Percentiles rank a stretch among this genome's conserved stretches.
phyloP scores from a whole-genome alignment of 192 early-diverging fungal genomes.

The Anaeromyces robustus region DNA sequence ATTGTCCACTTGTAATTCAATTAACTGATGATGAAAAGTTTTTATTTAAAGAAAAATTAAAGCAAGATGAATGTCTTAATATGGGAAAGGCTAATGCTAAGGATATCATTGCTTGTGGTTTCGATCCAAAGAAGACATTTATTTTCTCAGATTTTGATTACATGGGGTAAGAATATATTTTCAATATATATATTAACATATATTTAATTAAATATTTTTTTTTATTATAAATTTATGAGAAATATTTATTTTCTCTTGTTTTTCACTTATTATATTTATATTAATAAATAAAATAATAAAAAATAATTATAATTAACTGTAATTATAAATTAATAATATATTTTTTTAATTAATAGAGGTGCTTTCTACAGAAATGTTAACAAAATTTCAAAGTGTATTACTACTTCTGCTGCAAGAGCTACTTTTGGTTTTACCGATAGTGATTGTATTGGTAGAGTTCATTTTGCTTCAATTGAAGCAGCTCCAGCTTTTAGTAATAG shows the following conservation, averaged over 20 bases:
- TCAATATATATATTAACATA: no score
- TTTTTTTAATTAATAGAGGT: no score
- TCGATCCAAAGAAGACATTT: slow-evolving; percentile 88
- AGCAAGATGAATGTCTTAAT: slow-evolving; percentile 59
- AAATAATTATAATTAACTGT: no score
- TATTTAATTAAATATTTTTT: no score
- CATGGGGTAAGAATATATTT: slow-evolving; percentile 44
- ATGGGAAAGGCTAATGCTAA: slow-evolving; percentile 68
- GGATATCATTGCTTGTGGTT: slow-evolving; percentile 90
- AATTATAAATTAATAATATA: no score
- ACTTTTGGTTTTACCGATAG: slow-evolving; percentile 85
- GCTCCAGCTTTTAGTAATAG: slow-evolving; percentile 88
- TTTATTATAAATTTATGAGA: no score
- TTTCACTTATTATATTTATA: no score
- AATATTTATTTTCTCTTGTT: no score
- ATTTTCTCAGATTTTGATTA: slow-evolving; percentile 88
- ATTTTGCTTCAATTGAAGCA: slow-evolving; percentile 86
- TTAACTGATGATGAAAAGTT: slow-evolving; percentile 99
- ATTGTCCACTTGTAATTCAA: slow-evolving; percentile 87
- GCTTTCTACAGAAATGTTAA: slow-evolving; percentile 89
- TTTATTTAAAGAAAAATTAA: slow-evolving; percentile 80
- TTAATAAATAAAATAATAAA: no score
- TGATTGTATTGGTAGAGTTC: slow-evolving; percentile 79
- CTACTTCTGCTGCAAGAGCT: slow-evolving; percentile 60
- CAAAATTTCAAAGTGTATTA: slow-evolving; percentile 74